These are phyloP conservation scores for Immersiella caudata DNA, from an alignment of 495 filamentous ascomycete species.

Conservation along the genomic window DNA sequence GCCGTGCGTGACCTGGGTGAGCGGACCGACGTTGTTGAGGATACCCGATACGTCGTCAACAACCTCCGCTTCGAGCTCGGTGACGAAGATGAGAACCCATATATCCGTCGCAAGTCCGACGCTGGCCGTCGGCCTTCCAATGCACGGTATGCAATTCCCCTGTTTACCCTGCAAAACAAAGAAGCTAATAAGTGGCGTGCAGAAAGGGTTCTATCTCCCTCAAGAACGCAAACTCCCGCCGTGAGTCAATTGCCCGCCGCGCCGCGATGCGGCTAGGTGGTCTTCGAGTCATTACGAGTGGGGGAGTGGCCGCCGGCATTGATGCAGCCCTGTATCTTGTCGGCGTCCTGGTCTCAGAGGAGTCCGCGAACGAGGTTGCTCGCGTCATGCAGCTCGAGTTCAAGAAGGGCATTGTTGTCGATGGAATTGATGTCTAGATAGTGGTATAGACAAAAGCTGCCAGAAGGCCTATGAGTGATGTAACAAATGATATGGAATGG, in stretches of 20 bases:
- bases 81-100: constrained; percentile 74
- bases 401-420: constrained; percentile 69
- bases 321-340: constrained; percentile 81
- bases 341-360: constrained; percentile 68
- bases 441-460: constrained; percentile 21
- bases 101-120: constrained; percentile 67
- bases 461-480: constrained; percentile 3
- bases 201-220: constrained; percentile 74
- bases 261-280: constrained; percentile 67
- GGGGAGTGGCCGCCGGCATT: constrained; percentile 74
- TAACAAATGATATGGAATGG: constrained; percentile 1
- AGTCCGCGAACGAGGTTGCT: constrained; percentile 68
- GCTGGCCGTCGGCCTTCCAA: constrained; percentile 61
- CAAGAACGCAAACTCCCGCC: constrained; percentile 62
- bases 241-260: constrained; percentile 69
- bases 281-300: constrained; percentile 73
- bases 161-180: not conserved
- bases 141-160: constrained; percentile 53
- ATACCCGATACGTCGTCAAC: constrained; percentile 77
- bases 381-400: constrained; percentile 71
- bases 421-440: constrained; percentile 70
- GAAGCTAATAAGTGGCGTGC: constrained; percentile 13
- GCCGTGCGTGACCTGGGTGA: constrained; percentile 58
- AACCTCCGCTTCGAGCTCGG: constrained; percentile 76
- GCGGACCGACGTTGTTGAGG: constrained; percentile 71